Evolutionary conservation across 768 basidiomycete genomes (phyloP).

Genomic region (Hortiboletus flavorubellus): DNA sequence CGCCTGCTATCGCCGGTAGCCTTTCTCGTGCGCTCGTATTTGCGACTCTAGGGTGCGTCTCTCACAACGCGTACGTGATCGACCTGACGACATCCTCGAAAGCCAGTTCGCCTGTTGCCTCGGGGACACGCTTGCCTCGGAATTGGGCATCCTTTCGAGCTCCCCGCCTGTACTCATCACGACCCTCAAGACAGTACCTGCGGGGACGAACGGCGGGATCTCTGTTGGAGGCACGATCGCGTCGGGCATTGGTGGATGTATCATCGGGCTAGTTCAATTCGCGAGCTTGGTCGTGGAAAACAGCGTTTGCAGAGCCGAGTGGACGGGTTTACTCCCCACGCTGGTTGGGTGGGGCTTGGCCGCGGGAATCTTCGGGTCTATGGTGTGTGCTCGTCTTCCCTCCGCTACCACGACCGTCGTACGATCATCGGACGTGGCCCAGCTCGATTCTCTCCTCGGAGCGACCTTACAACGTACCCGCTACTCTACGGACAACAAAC

Average conservation of each 20-base stretch:
- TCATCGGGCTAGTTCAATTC: conserved; percentile 66
- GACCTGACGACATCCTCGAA: neutral
- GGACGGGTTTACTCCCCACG: conserved; percentile 36
- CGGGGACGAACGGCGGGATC: conserved; percentile 90
- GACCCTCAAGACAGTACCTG: conserved; percentile 69
- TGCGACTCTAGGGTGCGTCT: conserved; percentile 58
- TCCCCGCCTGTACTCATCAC: conserved; percentile 74
- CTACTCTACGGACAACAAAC: conserved; percentile 58
- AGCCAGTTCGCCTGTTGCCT: conserved; percentile 89
- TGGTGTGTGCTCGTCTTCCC: conserved; percentile 44
- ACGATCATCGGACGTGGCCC: neutral
- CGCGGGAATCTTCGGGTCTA: conserved; percentile 75
- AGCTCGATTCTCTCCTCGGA: conserved; percentile 86
- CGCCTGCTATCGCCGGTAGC: conserved; percentile 40
- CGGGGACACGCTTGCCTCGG: conserved; percentile 91
- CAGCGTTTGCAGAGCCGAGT: conserved; percentile 43
- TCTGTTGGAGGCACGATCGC: conserved; percentile 71
- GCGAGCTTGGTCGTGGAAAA: conserved; percentile 61
- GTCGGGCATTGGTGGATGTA: conserved; percentile 66
- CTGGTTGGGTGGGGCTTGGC: conserved; percentile 58
- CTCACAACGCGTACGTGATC: neutral
- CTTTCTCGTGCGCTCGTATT: conserved; percentile 64
- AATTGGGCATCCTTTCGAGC: conserved; percentile 81
- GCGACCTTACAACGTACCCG: conserved; percentile 82
- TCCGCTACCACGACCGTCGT: neutral